A percentile compares a stretch with the other conserved stretches of the same genome.
Conservation (phyloP, 352 stramenopile species). For the Globisporangium middletonii region DNA sequence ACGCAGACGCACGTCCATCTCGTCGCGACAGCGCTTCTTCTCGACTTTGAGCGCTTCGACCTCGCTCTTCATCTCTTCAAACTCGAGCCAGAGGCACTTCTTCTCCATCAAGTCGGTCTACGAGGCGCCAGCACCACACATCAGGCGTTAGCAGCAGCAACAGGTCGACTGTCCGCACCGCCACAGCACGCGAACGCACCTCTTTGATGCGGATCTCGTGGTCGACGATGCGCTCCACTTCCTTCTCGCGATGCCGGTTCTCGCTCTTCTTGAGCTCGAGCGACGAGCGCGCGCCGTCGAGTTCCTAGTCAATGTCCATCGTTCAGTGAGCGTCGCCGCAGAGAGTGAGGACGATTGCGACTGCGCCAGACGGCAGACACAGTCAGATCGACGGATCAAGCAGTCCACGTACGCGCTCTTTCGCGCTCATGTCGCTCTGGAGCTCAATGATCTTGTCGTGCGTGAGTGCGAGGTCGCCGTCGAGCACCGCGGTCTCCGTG, state of each 20-base stretch:
- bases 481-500: constrained; percentile 67
- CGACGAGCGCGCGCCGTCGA: constrained; percentile 51
- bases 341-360: not conserved
- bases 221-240: constrained; percentile 80
- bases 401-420: constrained; percentile 37
- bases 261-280: constrained; percentile 84
- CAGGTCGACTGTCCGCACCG: not conserved
- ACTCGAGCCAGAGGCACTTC: constrained; percentile 82
- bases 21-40: constrained; percentile 61
- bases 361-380: not conserved
- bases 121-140: not conserved
- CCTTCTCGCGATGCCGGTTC: constrained; percentile 71
- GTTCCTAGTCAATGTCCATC: constrained; percentile 27
- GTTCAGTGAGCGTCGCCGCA: not conserved
- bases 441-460: constrained; percentile 80
- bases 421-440: constrained; percentile 65
- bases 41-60: constrained; percentile 62
- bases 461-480: constrained; percentile 62
- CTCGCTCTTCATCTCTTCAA: constrained; percentile 65
- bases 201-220: constrained; percentile 77
- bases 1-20: constrained; percentile 43
- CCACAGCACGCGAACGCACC: constrained; percentile 17
- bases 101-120: constrained; percentile 83
- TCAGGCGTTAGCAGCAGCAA: not conserved
- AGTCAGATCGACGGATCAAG: not conserved